Evolutionary conservation across 2,329 filamentous ascomycete species (phyloP), one percentile per base, ranked within the genome.

Genomic region (Colletotrichum lini): DNA sequence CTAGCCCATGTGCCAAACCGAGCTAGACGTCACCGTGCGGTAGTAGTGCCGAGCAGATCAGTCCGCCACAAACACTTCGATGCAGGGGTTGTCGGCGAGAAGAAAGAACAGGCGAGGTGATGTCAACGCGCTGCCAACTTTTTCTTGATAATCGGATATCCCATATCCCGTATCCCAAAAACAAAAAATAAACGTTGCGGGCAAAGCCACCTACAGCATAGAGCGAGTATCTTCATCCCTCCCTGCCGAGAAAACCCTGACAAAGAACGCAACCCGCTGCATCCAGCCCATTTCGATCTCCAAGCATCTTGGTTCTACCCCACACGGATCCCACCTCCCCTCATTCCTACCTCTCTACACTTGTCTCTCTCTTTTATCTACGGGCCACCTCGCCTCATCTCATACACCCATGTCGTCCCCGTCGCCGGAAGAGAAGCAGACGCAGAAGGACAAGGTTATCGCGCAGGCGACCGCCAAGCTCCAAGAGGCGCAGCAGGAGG

Each of bases 381-480:
- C 6, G 35, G 9, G 30, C 45, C n/a, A n/a, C 10, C 23, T 23
- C n/a, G 8, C 30, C 16, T 58, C 9, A 2, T 0, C 23, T 23
- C 18, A 30, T 3, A 30, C 1, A 21, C 35, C 26, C 10, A 71
- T 71, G 68, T 53, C 67, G 30, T 58, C 65, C 42, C 44, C 68
- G 23, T 53, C 68, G 42, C 40, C 68, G 18, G 65, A 68, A 18
- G 45, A 71, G 26, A 67, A 71, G 50, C 61, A 54, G 18, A 71
- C 23, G 13, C 65, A 54, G 18, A 49, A 42, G 58, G 68, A 71
- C 47, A 59, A 71, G 58, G 61, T 71, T 38, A 18, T 71, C 53
- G 68, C 58, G 7, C 65, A 71, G 18, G 68, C 53, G 16, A 49
- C 68, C 45, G 68, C 65, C n/a, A 71, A 71, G 47, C 52, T 71